A percentile compares a stretch with the other conserved stretches of the same genome.
phyloP scores from a whole-genome alignment of 73 alveolate genomes.

The Tetrahymena borealis region DNA sequence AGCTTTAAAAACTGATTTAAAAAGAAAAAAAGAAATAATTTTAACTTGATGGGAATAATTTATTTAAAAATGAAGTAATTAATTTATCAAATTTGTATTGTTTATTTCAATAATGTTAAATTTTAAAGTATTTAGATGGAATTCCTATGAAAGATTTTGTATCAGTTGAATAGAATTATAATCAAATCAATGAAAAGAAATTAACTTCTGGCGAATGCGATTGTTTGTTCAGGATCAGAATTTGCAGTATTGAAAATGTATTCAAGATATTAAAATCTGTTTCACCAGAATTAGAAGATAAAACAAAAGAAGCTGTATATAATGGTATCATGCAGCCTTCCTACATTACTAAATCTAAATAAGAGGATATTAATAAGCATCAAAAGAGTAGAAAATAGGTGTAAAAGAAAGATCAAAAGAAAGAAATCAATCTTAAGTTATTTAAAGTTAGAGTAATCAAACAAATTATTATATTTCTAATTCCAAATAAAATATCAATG shows the following conservation, averaged over 20 bases:
- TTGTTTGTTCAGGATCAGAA: conserved; percentile 46
- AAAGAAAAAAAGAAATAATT: neutral
- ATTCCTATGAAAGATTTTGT: neutral
- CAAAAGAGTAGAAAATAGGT: conserved; percentile 14
- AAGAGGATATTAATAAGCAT: conserved; percentile 22
- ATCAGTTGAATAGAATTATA: neutral
- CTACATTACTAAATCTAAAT: conserved; percentile 11
- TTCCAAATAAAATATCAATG: neutral
- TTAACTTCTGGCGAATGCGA: conserved; percentile 50
- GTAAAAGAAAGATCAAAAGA: neutral
- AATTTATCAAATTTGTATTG: neutral
- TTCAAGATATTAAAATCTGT: conserved; percentile 27
- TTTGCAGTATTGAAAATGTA: conserved; percentile 36
- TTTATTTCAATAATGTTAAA: neutral
- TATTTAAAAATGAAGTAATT: neutral
- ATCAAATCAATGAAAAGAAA: conserved; percentile 10
- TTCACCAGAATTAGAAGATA: neutral
- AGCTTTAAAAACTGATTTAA: neutral
- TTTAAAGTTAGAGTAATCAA: neutral
- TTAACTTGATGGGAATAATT: neutral
- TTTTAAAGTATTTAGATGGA: neutral
- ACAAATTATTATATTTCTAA: neutral
- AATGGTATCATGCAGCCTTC: conserved; percentile 41
- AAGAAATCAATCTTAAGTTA: neutral
- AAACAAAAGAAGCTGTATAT: conserved; percentile 24